These are phyloP conservation scores for Capniomyces stellatus DNA, from an alignment of 371 early-diverging fungal genomes.

Conservation along the genomic window DNA sequence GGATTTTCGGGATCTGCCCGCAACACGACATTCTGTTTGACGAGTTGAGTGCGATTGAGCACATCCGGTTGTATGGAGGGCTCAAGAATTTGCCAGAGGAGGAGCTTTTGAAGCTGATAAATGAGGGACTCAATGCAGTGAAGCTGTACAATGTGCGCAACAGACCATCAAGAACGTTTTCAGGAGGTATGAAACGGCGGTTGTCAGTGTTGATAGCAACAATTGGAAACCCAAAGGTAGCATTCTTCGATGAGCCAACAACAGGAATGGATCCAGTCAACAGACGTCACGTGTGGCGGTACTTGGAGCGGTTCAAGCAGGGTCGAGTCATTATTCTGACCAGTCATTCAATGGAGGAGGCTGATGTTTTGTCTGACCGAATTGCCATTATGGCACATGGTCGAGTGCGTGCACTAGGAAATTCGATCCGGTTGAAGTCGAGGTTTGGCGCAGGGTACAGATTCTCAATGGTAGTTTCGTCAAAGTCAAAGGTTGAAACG, in stretches of 20 bases:
- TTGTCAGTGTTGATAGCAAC: conserved; percentile 52
- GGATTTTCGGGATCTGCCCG: conserved; percentile 53
- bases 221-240: conserved; percentile 51
- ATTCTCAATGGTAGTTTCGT: conserved; percentile 1
- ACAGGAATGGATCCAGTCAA: conserved; percentile 57
- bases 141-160: conserved; percentile 28
- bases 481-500: conserved; percentile 28
- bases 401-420: conserved; percentile 39
- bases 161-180: conserved; percentile 34
- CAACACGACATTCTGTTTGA: conserved; percentile 63
- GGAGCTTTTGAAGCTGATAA: conserved; percentile 28
- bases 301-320: conserved; percentile 33
- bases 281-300: conserved; percentile 46
- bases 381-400: conserved; percentile 62
- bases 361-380: conserved; percentile 35
- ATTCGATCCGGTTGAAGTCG: conserved; percentile 39
- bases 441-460: conserved; percentile 47
- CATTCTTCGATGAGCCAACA: conserved; percentile 77
- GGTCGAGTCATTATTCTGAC: conserved; percentile 42
- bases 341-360: conserved; percentile 60
- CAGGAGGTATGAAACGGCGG: conserved; percentile 53
- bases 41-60: conserved; percentile 51
- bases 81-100: conserved; percentile 35
- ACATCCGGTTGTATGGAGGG: conserved; percentile 49
- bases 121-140: conserved; percentile 29